Percentiles rank a stretch among this genome's conserved stretches.
These are phyloP conservation scores for Globisporangium yorkense DNA, from an alignment of 352 stramenopile species.

Conservation along the genomic window DNA sequence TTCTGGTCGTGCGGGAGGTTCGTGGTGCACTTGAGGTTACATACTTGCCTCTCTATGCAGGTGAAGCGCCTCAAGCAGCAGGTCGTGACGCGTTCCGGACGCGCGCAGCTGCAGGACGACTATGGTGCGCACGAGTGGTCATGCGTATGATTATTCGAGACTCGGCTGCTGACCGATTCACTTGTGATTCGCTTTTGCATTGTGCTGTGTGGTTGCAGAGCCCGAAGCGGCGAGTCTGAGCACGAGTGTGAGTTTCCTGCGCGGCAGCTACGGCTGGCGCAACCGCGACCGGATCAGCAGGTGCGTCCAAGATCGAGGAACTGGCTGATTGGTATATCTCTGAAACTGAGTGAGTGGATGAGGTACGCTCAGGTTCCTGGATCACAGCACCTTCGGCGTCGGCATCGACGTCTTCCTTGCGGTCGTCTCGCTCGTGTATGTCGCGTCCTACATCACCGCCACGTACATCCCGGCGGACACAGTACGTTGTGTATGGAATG, in stretches of 20 bases:
- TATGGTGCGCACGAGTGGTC: neutral
- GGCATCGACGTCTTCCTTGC: constrained; percentile 58
- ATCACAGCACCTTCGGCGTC: constrained; percentile 71
- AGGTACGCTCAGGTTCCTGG: constrained; percentile 28
- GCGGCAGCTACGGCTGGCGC: constrained; percentile 17
- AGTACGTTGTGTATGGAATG: constrained; percentile 18
- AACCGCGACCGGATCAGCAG: constrained; percentile 41
- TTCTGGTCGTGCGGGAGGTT: no score
- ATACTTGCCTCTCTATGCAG: neutral
- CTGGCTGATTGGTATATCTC: no score
- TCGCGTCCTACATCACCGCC: constrained; percentile 64
- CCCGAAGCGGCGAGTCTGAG: constrained; percentile 20
- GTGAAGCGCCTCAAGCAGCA: constrained; percentile 21
- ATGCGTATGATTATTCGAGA: no score
- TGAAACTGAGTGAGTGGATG: no score
- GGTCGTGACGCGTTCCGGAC: neutral
- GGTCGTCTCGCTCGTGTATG: constrained; percentile 49
- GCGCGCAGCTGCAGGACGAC: neutral
- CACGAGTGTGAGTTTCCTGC: constrained; percentile 25
- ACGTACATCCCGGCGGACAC: constrained; percentile 66
- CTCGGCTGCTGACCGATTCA: no score
- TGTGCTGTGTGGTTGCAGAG: constrained; percentile 9
- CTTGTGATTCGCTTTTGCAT: neutral
- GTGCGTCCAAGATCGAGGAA: constrained; percentile 1
- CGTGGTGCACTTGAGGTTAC: neutral